Evolutionary conservation across 306 rosid genomes (phyloP).

Genomic region (Geum urbanum): DNA sequence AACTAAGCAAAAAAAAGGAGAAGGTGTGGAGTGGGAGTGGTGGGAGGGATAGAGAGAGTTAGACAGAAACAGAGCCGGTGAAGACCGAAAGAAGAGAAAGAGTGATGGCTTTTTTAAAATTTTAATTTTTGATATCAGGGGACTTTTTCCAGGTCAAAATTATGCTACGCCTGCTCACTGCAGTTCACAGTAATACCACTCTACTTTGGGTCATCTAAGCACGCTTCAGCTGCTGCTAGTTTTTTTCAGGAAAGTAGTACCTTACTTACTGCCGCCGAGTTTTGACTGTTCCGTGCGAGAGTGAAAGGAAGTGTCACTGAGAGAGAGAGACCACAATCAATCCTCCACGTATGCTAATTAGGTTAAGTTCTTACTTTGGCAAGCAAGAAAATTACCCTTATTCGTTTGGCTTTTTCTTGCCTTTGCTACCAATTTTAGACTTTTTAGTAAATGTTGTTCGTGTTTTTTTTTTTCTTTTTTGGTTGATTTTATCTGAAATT

Average conservation of each 20-base stretch:
- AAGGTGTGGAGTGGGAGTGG: slow-evolving; percentile 19
- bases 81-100: background rate
- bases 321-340: too few relatives aligned
- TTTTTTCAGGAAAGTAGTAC: background rate
- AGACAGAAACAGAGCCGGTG: slow-evolving; percentile 9
- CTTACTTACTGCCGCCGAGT: background rate
- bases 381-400: background rate
- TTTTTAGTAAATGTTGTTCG: too few relatives aligned
- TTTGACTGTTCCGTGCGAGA: background rate
- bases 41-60: slow-evolving; percentile 6
- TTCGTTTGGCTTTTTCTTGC: background rate
- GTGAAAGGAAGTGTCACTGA: too few relatives aligned
- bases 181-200: background rate
- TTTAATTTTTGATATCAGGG: background rate
- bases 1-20: slow-evolving; percentile 34
- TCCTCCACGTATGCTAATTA: background rate
- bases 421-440: too few relatives aligned
- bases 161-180: slow-evolving; percentile 16
- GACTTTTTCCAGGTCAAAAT: slow-evolving; percentile 71
- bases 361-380: background rate
- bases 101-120: background rate
- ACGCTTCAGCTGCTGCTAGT: slow-evolving; percentile 7
- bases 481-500: too few relatives aligned
- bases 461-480: too few relatives aligned
- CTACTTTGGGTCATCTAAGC: background rate